A percentile compares a stretch with the other conserved stretches of the same genome.
Evolutionary conservation across 192 early-diverging fungal species (phyloP).

Genomic region (Coemansia pectinata): DNA sequence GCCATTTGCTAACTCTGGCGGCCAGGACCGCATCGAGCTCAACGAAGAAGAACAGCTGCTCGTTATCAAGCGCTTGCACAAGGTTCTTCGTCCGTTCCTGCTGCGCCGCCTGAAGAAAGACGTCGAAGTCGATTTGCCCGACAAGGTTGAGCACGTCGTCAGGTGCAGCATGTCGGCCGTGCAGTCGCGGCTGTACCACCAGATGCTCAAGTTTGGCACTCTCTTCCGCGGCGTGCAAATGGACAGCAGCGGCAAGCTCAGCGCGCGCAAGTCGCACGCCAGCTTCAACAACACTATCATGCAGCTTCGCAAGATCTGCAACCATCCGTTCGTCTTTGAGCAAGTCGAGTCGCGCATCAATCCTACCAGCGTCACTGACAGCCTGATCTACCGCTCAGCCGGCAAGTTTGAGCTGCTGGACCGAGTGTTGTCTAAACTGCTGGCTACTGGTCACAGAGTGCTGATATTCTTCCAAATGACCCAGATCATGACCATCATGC

Average conservation of each 20-base stretch:
- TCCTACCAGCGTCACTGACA: constrained; percentile 68
- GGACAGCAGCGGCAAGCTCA: constrained; percentile 43
- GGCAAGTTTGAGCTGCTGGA: constrained; percentile 99
- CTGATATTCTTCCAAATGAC: constrained; percentile 85
- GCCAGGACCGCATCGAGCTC: constrained; percentile 86
- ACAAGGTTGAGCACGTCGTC: constrained; percentile 94
- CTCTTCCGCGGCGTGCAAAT: constrained; percentile 61
- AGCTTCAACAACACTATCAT: constrained; percentile 95
- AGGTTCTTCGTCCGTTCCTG: constrained; percentile 96
- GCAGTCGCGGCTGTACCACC: constrained; percentile 80
- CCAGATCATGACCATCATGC: constrained; percentile 95
- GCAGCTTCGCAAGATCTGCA: constrained; percentile 98
- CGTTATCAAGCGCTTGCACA: constrained; percentile 95
- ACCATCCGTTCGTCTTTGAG: constrained; percentile 97
- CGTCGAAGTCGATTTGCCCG: constrained; percentile 96
- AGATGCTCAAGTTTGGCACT: constrained; percentile 79
- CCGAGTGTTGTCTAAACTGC: constrained; percentile 90
- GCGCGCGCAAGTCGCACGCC: constrained; percentile 32
- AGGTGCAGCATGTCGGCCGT: constrained; percentile 89
- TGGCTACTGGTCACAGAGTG: constrained; percentile 74
- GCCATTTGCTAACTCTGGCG: constrained; percentile 78
- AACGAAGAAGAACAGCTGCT: constrained; percentile 99
- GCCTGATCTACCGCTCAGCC: constrained; percentile 75
- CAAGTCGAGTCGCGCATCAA: constrained; percentile 87
- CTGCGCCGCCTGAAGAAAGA: constrained; percentile 96